A percentile compares a stretch with the other conserved stretches of the same genome.
Conservation (phyloP, 352 stramenopile genomes). For the Pseudoperonospora humuli region DNA sequence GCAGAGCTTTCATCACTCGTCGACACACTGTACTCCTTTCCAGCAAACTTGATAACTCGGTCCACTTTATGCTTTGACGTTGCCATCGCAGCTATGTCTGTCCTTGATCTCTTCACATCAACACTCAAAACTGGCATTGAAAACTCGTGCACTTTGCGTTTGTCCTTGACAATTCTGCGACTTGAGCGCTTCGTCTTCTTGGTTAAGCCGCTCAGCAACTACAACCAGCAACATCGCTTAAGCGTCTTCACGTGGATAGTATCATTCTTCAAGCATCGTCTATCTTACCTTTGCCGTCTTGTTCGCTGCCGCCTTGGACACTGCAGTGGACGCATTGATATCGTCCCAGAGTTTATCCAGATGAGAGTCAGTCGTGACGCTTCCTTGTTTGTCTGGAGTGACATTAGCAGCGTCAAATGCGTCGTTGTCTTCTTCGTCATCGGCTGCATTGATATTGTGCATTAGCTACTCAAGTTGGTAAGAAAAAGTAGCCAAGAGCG, state of each 20-base stretch:
- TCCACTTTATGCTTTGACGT: slow-evolving; percentile 32
- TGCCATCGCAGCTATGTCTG: slow-evolving; percentile 27
- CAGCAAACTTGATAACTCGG: slow-evolving; percentile 79
- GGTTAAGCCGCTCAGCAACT: slow-evolving; percentile 47
- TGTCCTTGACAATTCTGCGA: slow-evolving; percentile 31
- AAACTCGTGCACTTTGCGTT: slow-evolving; percentile 67
- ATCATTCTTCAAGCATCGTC: not conserved
- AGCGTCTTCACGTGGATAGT: not conserved
- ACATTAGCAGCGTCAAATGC: not conserved
- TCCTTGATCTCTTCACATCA: slow-evolving; percentile 44
- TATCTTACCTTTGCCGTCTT: slow-evolving; percentile 40
- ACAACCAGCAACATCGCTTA: not conserved
- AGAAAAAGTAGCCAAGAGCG: not conserved
- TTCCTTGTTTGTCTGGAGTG: slow-evolving; percentile 1
- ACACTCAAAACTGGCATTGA: slow-evolving; percentile 61
- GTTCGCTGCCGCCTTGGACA: slow-evolving; percentile 40
- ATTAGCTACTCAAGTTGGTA: not conserved
- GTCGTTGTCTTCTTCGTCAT: slow-evolving; percentile 9
- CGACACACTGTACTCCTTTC: slow-evolving; percentile 59
- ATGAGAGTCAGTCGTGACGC: slow-evolving; percentile 25
- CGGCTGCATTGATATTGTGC: not conserved
- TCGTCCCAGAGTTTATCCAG: slow-evolving; percentile 57
- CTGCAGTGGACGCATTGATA: slow-evolving; percentile 47
- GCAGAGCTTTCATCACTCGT: slow-evolving; percentile 2
- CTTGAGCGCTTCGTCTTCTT: slow-evolving; percentile 31